Evolutionary conservation across 495 filamentous ascomycete genomes (phyloP), one percentile per base, ranked within the genome.

Genomic region (Penicillium ucsense): DNA sequence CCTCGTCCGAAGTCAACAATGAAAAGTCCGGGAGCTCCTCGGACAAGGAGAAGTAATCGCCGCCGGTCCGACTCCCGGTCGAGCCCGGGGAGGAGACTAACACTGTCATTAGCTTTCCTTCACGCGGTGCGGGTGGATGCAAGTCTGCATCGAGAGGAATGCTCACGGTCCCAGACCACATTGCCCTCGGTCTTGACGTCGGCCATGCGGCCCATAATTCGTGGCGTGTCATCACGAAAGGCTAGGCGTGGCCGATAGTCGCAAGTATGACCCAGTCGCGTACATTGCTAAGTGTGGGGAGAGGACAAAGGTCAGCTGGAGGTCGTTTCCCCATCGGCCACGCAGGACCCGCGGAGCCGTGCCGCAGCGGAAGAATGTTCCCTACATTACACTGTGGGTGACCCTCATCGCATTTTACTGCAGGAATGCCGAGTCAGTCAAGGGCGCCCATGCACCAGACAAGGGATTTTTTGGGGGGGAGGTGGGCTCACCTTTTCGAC

Each of bases 1-100:
- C 79, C 38, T 82, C 79, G 49, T 82, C 79, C n/a, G 67, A 81
- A 3, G 69, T 79, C 35, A 83, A 66, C 6, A 58, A 48, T 12
- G 71, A 56, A 52, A 83, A 82, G 3, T 71, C 68, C 9, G 79
- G 78, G 4, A 82, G 63, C 3, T 62, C 46, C 49, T 76, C 68
- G 7, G 60, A 51, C n/a, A 53, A n/a, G 28, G 53, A 49, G 41
- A 65, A 60, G 42, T 61, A 56, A 35, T 60, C 56, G 20, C 53
- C 54, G 53, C 51, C 56, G 11, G 57, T 54, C 52, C 51, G 42
- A 43, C 54, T 50, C 36, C 62, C 54, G 48, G 38, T 54, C 33
- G 52, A 51, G 30, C 51, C 52, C 0, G 55, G 51, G 20, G 64
- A 64, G 12, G 52, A 59, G 10, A 60, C 61, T 66, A 31, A 20